Evolutionary conservation across 208 protist species (phyloP).

Genomic region (Acanthamoeba triangularis): DNA sequence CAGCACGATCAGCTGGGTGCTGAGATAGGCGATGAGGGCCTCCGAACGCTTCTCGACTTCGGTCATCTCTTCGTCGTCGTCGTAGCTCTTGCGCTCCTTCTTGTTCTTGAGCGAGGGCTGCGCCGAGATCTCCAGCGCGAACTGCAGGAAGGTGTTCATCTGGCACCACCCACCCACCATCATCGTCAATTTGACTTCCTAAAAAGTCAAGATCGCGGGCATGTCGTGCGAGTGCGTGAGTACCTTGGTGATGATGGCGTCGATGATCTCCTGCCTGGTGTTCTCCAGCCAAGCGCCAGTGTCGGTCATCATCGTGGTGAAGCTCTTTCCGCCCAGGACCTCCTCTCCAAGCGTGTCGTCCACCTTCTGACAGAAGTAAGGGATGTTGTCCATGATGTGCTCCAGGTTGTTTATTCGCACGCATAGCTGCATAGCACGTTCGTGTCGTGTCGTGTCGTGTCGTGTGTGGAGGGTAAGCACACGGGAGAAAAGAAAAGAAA

Average conservation of each 20-base stretch:
- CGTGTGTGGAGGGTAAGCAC: neutral
- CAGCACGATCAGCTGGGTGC: constrained; percentile 71
- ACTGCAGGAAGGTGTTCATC: constrained; percentile 72
- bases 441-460: neutral
- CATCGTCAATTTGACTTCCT: neutral
- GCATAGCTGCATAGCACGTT: neutral
- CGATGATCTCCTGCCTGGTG: constrained; percentile 41
- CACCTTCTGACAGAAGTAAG: constrained; percentile 43
- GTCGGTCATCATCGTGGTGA: constrained; percentile 9
- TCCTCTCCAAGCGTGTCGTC: constrained; percentile 39
- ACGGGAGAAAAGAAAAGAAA: neutral
- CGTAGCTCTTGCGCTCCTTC: neutral
- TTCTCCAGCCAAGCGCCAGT: constrained; percentile 10
- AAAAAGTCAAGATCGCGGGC: neutral
- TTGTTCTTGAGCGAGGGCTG: constrained; percentile 62
- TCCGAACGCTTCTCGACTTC: constrained; percentile 65
- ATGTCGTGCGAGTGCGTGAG: neutral
- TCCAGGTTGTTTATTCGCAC: constrained; percentile 72
- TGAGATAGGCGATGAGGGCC: constrained; percentile 68
- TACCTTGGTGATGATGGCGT: constrained; percentile 74
- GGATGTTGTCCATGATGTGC: constrained; percentile 24
- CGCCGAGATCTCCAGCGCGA: constrained; percentile 50
- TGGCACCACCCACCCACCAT: too few relatives aligned
- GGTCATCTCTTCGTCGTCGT: constrained; percentile 64
- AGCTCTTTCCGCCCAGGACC: neutral